phyloP scores from a whole-genome alignment of 208 protist species.

The Strigomonas culicis region DNA sequence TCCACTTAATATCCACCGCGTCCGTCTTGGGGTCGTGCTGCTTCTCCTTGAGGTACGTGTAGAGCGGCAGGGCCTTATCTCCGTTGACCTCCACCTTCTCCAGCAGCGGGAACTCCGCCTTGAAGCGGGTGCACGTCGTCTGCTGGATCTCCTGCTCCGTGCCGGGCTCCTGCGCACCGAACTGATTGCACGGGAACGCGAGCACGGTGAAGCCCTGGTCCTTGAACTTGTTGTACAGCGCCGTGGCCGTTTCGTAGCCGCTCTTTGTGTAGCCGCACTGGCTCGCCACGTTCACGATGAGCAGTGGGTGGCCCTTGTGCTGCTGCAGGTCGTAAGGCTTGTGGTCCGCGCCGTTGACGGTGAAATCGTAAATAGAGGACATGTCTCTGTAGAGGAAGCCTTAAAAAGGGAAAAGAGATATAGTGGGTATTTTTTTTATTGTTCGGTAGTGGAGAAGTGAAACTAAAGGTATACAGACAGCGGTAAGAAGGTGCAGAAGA shows the following conservation, averaged over 20 bases:
- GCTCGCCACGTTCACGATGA: slow-evolving; percentile 94
- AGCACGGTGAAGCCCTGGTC: slow-evolving; percentile 83
- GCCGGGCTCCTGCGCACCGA: slow-evolving; percentile 78
- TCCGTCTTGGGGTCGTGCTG: slow-evolving; percentile 33
- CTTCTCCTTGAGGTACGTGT: slow-evolving; percentile 75
- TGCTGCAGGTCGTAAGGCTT: slow-evolving; percentile 80
- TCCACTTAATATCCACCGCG: slow-evolving; percentile 88
- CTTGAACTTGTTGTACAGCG: slow-evolving; percentile 90
- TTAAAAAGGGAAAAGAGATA: neutral
- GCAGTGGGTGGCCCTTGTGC: slow-evolving; percentile 86
- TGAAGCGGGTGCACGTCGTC: slow-evolving; percentile 60
- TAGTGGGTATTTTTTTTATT: too few relatives aligned
- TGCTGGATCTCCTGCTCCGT: slow-evolving; percentile 74
- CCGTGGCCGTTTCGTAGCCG: slow-evolving; percentile 72
- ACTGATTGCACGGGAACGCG: slow-evolving; percentile 93
- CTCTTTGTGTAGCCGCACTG: slow-evolving; percentile 88
- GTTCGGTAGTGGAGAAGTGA: too few relatives aligned
- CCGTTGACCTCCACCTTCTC: slow-evolving; percentile 92
- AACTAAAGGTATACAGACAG: too few relatives aligned
- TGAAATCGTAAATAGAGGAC: slow-evolving; percentile 81
- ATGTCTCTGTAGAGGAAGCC: neutral
- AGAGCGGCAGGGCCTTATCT: slow-evolving; percentile 71
- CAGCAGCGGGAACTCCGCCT: slow-evolving; percentile 83
- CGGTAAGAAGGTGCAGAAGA: too few relatives aligned
- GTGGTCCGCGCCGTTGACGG: slow-evolving; percentile 59